These are phyloP conservation scores for Suhomyces kilbournensis DNA, from an alignment of 805 yeast genomes.

Conservation along the genomic window DNA sequence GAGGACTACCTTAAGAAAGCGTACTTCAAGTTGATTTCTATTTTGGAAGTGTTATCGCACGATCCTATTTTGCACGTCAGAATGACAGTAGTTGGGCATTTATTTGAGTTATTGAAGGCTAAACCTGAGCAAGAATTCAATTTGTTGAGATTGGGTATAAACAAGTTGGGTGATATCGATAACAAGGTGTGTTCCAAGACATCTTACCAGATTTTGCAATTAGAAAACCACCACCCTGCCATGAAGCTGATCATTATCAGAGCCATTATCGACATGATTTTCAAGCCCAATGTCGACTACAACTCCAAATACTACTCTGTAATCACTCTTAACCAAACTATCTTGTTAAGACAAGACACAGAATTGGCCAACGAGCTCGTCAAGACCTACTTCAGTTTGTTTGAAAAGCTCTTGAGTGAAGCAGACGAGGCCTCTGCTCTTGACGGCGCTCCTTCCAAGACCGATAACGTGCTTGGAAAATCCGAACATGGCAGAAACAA, in stretches of 20 bases:
- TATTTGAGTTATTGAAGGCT: constrained; percentile 73
- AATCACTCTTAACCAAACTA: constrained; percentile 88
- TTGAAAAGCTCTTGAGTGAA: constrained; percentile 76
- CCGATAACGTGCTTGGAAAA: constrained; percentile 45
- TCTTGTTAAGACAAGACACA: constrained; percentile 72
- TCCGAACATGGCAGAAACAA: constrained; percentile 55
- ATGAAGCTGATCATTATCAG: constrained; percentile 84
- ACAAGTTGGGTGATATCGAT: constrained; percentile 91
- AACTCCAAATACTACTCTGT: constrained; percentile 87
- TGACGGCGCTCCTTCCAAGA: constrained; percentile 36
- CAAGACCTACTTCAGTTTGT: constrained; percentile 79
- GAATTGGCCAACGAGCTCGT: constrained; percentile 81
- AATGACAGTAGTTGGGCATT: constrained; percentile 68
- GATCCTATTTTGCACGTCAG: constrained; percentile 90
- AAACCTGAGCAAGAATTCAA: constrained; percentile 98
- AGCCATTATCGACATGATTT: constrained; percentile 74
- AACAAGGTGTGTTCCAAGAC: constrained; percentile 87
- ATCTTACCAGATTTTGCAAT: constrained; percentile 71
- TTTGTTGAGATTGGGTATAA: constrained; percentile 81
- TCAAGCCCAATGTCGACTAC: constrained; percentile 68
- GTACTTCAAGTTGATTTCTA: constrained; percentile 72
- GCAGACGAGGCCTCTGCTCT: constrained; percentile 46
- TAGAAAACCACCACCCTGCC: constrained; percentile 91
- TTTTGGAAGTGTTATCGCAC: constrained; percentile 77
- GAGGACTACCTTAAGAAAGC: constrained; percentile 83